Base-by-base conservation (phyloP, 208 protist genomes). In the Crithidia bombi region DNA sequence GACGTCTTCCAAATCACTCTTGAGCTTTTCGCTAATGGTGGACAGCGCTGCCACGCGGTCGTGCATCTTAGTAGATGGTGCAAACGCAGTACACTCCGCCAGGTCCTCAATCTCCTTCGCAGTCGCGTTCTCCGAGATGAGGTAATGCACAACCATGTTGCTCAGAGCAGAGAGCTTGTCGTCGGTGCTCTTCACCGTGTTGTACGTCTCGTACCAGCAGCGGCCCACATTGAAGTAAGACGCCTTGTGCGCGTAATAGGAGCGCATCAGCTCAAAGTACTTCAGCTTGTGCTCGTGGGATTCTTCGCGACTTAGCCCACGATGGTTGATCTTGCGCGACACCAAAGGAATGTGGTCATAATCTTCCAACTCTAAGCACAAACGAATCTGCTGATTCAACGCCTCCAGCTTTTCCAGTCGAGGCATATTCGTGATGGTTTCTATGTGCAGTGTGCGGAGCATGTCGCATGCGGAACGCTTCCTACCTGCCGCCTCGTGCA, bases 401-500 rank as follows among this genome's bases (percentile, higher is more conserved):
- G 96, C 96, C 50, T 98, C 88, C 26, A 98, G 78, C 86, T 99
- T 99, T 69, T 99, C 98, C 25, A 87, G 54, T 46, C 90, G 88
- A 1, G 98, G 95, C 97, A 99, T 98, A 63, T 96, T 96, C n/a
- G 96, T 97, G 68, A 98, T 98, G 4, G 97, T 99, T 73, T 99
- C 98, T 52, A 99, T 92, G 74, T 98, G 97, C 49, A 99, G 76
- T 38, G 94, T 91, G 52, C 96, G 93, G 23, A 99, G 65, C 63
- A 99, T 89, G 54, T 98, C 93, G 57, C 87, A 92, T 39, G 97
- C 97, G 23, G 95, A 87, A 23, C 76, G 75, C 67, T 98, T 95
- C n/a, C 92, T 65, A 21, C 97, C 97, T 25, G 89, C 81, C 5
- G 80, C 84, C 62, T 98, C 97, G 64, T 96, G 88, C 3, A 98